These are phyloP conservation scores for Entomortierella parvispora DNA, from an alignment of 192 early-diverging fungal species.

Conservation along the genomic window DNA sequence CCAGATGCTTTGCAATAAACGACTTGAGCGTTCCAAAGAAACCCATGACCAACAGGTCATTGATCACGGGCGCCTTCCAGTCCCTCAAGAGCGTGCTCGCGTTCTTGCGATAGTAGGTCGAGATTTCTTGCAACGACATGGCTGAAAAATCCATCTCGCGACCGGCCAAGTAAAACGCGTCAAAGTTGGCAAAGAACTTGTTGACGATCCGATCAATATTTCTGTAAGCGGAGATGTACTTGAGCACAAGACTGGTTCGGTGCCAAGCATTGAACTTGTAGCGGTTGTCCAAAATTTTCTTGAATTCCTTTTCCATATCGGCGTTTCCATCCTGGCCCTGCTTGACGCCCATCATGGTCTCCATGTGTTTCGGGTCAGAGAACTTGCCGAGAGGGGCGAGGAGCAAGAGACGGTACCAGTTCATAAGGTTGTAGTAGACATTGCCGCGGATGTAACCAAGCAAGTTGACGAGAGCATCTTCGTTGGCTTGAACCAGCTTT, in stretches of 20 bases:
- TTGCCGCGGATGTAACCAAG: conserved; percentile 47
- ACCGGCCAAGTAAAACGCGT: conserved; percentile 37
- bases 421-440: conserved; percentile 53
- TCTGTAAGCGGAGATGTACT: conserved; percentile 44
- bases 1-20: conserved; percentile 48
- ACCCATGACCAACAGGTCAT: conserved; percentile 46
- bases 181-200: conserved; percentile 43
- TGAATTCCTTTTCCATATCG: conserved; percentile 49
- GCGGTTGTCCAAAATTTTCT: conserved; percentile 34
- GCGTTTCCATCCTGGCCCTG: conserved; percentile 48
- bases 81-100: conserved; percentile 36
- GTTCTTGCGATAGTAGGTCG: conserved; percentile 32
- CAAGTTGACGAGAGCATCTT: conserved; percentile 41
- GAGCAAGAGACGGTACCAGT: conserved; percentile 47
- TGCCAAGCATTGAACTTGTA: conserved; percentile 46
- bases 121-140: conserved; percentile 44
- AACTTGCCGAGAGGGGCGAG: conserved; percentile 46
- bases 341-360: conserved; percentile 55
- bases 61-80: conserved; percentile 49
- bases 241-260: conserved; percentile 29
- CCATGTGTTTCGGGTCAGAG: conserved; percentile 52
- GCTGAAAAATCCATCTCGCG: conserved; percentile 41
- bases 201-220: conserved; percentile 49
- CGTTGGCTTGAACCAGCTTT: conserved; percentile 31
- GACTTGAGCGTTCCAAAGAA: conserved; percentile 51